These are phyloP conservation scores for Paracoccidioides brasiliensis DNA, from an alignment of 2,329 filamentous ascomycete species.

Conservation along the genomic window DNA sequence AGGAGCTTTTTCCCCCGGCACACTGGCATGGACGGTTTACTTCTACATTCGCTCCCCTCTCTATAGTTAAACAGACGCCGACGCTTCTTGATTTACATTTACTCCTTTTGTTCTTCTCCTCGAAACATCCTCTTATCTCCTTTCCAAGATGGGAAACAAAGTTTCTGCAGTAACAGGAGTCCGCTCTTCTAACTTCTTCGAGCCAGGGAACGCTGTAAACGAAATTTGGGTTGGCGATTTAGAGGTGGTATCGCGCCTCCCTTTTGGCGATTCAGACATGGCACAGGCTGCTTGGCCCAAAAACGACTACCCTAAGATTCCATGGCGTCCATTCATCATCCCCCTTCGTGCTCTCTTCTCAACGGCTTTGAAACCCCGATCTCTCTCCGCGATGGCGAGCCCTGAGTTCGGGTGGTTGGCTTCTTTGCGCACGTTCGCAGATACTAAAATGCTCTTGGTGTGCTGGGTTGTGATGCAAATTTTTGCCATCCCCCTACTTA, in stretches of 20 bases:
- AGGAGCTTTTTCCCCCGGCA: neutral
- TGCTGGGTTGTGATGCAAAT: slow-evolving; percentile 6
- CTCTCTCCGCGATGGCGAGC: neutral
- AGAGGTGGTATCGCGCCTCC: slow-evolving; percentile 27
- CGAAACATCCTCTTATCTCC: neutral
- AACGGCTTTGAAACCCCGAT: slow-evolving; percentile 2
- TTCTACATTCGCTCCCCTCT: neutral
- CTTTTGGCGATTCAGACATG: slow-evolving; percentile 27
- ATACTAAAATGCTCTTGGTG: neutral
- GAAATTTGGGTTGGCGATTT: slow-evolving; percentile 26
- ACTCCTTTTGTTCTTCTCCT: neutral
- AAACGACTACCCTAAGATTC: slow-evolving; percentile 24
- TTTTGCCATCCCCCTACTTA: neutral
- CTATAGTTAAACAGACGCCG: neutral
- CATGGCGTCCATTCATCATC: slow-evolving; percentile 30
- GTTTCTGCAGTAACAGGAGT: slow-evolving; percentile 23
- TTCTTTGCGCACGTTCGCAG: neutral
- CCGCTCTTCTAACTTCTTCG: slow-evolving; percentile 22
- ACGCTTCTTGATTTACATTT: neutral
- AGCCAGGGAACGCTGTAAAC: slow-evolving; percentile 26
- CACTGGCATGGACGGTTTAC: neutral
- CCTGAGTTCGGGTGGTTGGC: neutral
- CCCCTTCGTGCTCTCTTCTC: slow-evolving; percentile 14
- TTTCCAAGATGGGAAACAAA: slow-evolving; percentile 23
- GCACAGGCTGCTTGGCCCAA: slow-evolving; percentile 25